Evolutionary conservation across 2,329 filamentous ascomycete species (phyloP).

Genomic region (Setomelanomma holmii): DNA sequence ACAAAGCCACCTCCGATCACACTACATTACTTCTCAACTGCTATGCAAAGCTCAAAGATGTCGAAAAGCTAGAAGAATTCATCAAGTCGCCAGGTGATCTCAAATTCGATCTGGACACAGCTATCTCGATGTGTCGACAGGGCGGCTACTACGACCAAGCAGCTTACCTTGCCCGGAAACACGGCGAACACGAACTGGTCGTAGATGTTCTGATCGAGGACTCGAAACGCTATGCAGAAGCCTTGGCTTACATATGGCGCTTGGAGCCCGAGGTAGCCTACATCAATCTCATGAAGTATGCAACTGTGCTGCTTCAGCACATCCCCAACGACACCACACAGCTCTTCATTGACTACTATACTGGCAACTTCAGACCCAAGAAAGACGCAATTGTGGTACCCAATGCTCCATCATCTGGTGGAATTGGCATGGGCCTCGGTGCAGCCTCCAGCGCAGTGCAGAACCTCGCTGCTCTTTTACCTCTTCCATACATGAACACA

Average conservation of each 20-base stretch:
- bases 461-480: conserved; percentile 82
- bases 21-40: conserved; percentile 95
- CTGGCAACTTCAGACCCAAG: conserved; percentile 78
- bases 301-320: conserved; percentile 86
- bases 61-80: conserved; percentile 93
- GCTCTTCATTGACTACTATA: conserved; percentile 95
- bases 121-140: conserved; percentile 96
- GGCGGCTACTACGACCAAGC: conserved; percentile 97
- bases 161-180: conserved; percentile 91
- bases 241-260: conserved; percentile 89
- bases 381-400: conserved; percentile 65
- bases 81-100: conserved; percentile 95
- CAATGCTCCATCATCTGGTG: conserved; percentile 54
- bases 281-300: conserved; percentile 91
- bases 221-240: conserved; percentile 86
- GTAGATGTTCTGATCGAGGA: conserved; percentile 97
- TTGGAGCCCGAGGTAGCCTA: conserved; percentile 83
- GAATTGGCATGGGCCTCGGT: conserved; percentile 47
- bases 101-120: conserved; percentile 96
- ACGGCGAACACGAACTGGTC: conserved; percentile 91
- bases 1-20: conserved; percentile 92
- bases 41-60: conserved; percentile 97
- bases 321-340: conserved; percentile 82
- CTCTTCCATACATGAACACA: conserved; percentile 82
- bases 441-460: conserved; percentile 79